These are phyloP conservation scores for Aplosporella prunicola DNA, from an alignment of 2,329 filamentous ascomycete genomes.

Conservation along the genomic window DNA sequence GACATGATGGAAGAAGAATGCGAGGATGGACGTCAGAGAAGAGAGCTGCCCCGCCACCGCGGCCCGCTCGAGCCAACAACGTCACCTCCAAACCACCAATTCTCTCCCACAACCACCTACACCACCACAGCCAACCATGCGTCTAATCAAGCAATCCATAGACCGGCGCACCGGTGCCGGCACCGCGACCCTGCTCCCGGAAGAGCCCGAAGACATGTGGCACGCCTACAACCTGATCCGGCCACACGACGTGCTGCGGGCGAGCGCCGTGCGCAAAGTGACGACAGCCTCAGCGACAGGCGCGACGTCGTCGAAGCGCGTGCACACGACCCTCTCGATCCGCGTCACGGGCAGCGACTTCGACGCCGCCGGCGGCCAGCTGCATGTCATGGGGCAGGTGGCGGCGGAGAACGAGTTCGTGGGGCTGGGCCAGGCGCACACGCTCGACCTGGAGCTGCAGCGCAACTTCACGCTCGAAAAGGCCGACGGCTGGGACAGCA, in stretches of 20 bases:
- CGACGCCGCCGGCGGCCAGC: slow-evolving; percentile 56
- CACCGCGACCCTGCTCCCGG: slow-evolving; percentile 55
- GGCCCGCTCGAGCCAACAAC: no score
- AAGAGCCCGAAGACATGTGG: slow-evolving; percentile 74
- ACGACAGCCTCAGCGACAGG: slow-evolving; percentile 52
- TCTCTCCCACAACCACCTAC: no score
- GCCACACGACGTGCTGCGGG: slow-evolving; percentile 53
- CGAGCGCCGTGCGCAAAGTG: slow-evolving; percentile 57
- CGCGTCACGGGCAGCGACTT: slow-evolving; percentile 59
- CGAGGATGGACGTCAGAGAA: no score
- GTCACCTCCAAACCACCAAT: no score
- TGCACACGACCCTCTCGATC: slow-evolving; percentile 57
- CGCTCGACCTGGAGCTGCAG: slow-evolving; percentile 75
- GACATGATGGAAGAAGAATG: no score
- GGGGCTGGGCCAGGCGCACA: slow-evolving; percentile 59
- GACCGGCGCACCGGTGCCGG: slow-evolving; percentile 55
- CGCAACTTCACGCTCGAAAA: slow-evolving; percentile 85
- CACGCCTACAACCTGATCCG: slow-evolving; percentile 66
- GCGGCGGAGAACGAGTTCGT: slow-evolving; percentile 58
- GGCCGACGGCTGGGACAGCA: slow-evolving; percentile 76
- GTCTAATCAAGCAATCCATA: slow-evolving; percentile 57
- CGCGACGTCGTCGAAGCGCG: slow-evolving; percentile 51
- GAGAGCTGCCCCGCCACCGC: no score
- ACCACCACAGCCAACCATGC: slow-evolving; percentile 49
- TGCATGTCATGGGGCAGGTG: slow-evolving; percentile 60